phyloP scores from a whole-genome alignment of 352 stramenopile genomes.

The Thalassiosira mediterranea region DNA sequence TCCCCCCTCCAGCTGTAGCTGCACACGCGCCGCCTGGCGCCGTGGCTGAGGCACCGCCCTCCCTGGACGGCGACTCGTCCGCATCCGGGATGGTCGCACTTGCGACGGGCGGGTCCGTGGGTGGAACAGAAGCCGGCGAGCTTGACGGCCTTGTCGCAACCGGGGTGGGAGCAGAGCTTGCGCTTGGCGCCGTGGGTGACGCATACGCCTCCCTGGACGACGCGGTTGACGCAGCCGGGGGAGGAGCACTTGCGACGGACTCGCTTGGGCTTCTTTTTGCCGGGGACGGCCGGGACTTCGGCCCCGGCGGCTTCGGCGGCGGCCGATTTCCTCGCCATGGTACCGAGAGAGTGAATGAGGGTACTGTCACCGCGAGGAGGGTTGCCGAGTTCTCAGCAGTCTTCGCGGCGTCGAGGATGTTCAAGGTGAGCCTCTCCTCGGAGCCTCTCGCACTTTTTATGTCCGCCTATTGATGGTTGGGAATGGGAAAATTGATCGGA shows the following conservation, averaged over 20 bases:
- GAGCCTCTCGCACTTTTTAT: no score
- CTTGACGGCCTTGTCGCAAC: conserved; percentile 53
- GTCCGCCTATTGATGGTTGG: no score
- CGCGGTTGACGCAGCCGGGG: conserved; percentile 37
- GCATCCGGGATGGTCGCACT: conserved; percentile 31
- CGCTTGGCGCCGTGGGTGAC: conserved; percentile 54
- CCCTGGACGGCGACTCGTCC: conserved; percentile 37
- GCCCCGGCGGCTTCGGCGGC: background rate
- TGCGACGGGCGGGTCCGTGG: conserved; percentile 38
- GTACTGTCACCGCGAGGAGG: no score
- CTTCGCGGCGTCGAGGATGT: no score
- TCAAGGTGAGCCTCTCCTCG: no score
- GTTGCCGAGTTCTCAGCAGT: no score
- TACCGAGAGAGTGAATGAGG: no score
- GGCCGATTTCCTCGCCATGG: no score
- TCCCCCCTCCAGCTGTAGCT: conserved; percentile 1
- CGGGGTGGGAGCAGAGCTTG: conserved; percentile 34
- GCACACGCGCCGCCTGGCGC: conserved; percentile 37
- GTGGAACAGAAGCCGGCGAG: conserved; percentile 38
- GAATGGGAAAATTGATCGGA: no score
- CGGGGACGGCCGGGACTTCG: background rate
- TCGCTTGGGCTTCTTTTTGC: conserved; percentile 21
- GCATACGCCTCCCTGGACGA: conserved; percentile 56
- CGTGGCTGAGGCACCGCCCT: conserved; percentile 42
- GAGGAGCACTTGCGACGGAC: conserved; percentile 48